Conservation (phyloP, 2,329 filamentous ascomycete species). For the Fusarium nodosum region DNA sequence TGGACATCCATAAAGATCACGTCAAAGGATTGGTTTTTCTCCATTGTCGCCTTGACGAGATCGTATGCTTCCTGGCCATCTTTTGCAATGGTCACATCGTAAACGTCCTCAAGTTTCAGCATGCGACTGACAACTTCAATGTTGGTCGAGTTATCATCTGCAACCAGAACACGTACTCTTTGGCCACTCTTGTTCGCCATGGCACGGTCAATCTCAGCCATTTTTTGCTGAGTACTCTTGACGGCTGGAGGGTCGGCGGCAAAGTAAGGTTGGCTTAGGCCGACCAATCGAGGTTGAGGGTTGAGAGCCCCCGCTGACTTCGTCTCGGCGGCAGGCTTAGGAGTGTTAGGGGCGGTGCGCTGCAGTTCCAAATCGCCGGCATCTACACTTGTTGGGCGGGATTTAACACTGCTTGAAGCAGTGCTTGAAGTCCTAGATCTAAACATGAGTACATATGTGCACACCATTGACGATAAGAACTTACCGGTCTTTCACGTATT, state of each 20-base stretch:
- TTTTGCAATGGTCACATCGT: conserved; percentile 89
- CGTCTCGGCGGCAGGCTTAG: conserved; percentile 48
- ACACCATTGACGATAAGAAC: neutral
- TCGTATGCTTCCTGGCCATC: conserved; percentile 91
- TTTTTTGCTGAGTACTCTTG: conserved; percentile 67
- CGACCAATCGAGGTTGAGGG: conserved; percentile 82
- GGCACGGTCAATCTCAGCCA: conserved; percentile 74
- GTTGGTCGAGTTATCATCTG: conserved; percentile 75
- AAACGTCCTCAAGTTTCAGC: conserved; percentile 82
- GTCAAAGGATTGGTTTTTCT: conserved; percentile 78
- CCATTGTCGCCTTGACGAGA: conserved; percentile 85
- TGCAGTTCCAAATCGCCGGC: conserved; percentile 58
- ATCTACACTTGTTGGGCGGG: conserved; percentile 62
- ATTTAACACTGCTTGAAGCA: conserved; percentile 67
- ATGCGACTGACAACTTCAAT: conserved; percentile 71
- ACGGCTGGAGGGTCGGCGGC: conserved; percentile 58
- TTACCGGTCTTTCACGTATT: conserved; percentile 75
- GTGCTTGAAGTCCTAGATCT: conserved; percentile 64
- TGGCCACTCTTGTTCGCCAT: conserved; percentile 71
- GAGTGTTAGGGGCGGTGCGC: conserved; percentile 47
- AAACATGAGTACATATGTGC: conserved; percentile 27
- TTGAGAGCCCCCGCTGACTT: conserved; percentile 64
- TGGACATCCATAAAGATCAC: conserved; percentile 97
- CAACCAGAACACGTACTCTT: conserved; percentile 85
- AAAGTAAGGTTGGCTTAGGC: conserved; percentile 87